These are phyloP conservation scores for Sisymbrium irio DNA, from an alignment of 345 rosid genomes.

Conservation along the genomic window DNA sequence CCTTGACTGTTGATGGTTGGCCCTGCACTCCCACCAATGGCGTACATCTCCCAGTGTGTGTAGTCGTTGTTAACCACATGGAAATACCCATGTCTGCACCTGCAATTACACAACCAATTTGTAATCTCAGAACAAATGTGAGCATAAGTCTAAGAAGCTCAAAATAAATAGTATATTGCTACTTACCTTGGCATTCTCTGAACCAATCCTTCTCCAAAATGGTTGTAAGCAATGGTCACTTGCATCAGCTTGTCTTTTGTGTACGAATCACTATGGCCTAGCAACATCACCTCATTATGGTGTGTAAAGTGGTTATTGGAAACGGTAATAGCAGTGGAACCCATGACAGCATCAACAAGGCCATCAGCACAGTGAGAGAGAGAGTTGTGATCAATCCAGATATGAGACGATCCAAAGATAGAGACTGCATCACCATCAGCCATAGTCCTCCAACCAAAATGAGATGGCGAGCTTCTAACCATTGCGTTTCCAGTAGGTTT, in stretches of 20 bases:
- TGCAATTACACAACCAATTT: conserved; percentile 28
- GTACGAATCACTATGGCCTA: conserved; percentile 90
- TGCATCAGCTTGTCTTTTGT: conserved; percentile 86
- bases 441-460: conserved; percentile 90
- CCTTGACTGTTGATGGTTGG: conserved; percentile 98
- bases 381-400: conserved; percentile 93
- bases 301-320: conserved; percentile 86
- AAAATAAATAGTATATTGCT: not conserved
- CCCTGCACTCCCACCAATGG: conserved; percentile 91
- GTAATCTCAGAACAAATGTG: not conserved
- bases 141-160: not conserved
- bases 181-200: conserved; percentile 95
- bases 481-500: conserved; percentile 95
- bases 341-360: conserved; percentile 94
- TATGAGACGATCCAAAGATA: conserved; percentile 82
- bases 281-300: conserved; percentile 95
- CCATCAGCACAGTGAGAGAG: conserved; percentile 95
- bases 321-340: conserved; percentile 85
- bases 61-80: conserved; percentile 97
- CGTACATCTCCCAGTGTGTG: conserved; percentile 99
- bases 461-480: conserved; percentile 83
- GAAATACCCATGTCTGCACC: conserved; percentile 95
- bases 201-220: conserved; percentile 85
- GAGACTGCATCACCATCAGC: conserved; percentile 91
- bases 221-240: conserved; percentile 94